Conservation (phyloP, 75 land plant genomes). For the Cryptomeria japonica region DNA sequence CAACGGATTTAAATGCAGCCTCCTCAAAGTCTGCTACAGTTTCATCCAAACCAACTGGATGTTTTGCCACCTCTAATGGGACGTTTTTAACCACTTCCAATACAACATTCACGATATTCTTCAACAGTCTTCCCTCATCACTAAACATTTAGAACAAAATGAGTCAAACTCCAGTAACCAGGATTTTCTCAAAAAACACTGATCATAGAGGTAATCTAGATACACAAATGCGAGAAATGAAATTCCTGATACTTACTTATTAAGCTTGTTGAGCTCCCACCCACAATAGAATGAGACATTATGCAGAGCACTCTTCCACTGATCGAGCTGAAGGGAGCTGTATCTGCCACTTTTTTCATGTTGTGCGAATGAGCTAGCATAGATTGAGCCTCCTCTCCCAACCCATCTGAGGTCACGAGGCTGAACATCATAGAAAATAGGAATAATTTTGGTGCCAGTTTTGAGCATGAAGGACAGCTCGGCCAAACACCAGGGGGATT, state of each 20-base stretch:
- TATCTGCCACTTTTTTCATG: background rate
- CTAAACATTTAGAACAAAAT: background rate
- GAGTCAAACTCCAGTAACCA: background rate
- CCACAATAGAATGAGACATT: background rate
- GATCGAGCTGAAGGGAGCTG: background rate
- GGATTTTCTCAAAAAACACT: background rate
- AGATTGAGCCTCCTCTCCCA: background rate
- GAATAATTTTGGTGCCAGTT: constrained; percentile 7
- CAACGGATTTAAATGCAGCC: background rate
- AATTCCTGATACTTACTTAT: background rate
- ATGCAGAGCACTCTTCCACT: background rate
- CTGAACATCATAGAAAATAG: background rate
- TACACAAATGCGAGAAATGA: too few relatives aligned
- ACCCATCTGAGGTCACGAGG: background rate
- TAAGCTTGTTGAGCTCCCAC: background rate
- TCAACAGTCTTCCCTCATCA: background rate
- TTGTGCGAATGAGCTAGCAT: background rate
- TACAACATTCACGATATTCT: background rate
- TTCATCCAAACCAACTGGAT: constrained; percentile 1
- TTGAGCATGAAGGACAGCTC: constrained; percentile 1
- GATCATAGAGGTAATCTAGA: background rate
- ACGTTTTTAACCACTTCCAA: background rate
- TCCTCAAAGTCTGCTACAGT: background rate
- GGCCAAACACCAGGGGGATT: background rate
- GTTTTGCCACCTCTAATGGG: background rate